These are phyloP conservation scores for Eucalyptus pauciflora DNA, from an alignment of 345 rosid species.

Conservation along the genomic window DNA sequence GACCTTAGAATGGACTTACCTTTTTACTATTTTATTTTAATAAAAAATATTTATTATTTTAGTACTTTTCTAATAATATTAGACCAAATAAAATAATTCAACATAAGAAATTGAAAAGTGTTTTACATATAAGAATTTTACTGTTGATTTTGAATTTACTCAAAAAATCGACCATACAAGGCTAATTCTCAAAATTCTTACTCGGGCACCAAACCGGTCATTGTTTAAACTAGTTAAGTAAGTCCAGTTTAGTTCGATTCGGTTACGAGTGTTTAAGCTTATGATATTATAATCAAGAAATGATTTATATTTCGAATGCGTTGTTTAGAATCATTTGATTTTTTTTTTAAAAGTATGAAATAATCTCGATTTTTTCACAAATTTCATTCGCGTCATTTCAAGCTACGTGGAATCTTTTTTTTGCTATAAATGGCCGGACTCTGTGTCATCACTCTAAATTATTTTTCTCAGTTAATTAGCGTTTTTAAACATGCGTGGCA, in stretches of 20 bases:
- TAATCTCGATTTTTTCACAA: background rate
- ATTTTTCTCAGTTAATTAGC: background rate
- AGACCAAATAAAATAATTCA: background rate
- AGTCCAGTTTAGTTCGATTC: accelerated
- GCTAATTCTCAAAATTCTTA: background rate
- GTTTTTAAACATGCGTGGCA: background rate
- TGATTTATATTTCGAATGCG: accelerated
- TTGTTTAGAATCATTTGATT: accelerated
- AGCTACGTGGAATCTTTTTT: background rate
- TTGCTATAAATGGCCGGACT: background rate
- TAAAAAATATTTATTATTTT: background rate
- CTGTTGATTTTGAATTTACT: background rate
- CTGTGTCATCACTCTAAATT: background rate
- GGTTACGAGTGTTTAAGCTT: no score
- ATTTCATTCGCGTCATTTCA: background rate
- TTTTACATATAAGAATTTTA: background rate
- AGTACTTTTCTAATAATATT: background rate
- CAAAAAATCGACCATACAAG: accelerated
- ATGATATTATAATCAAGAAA: background rate
- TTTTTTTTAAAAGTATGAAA: background rate
- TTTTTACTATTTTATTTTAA: background rate
- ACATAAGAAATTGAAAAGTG: background rate
- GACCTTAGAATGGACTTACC: background rate
- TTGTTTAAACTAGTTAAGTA: background rate
- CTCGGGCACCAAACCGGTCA: accelerated